These are phyloP conservation scores for Pseudotulostoma volvatum DNA, from an alignment of 495 filamentous ascomycete species.

Conservation along the genomic window DNA sequence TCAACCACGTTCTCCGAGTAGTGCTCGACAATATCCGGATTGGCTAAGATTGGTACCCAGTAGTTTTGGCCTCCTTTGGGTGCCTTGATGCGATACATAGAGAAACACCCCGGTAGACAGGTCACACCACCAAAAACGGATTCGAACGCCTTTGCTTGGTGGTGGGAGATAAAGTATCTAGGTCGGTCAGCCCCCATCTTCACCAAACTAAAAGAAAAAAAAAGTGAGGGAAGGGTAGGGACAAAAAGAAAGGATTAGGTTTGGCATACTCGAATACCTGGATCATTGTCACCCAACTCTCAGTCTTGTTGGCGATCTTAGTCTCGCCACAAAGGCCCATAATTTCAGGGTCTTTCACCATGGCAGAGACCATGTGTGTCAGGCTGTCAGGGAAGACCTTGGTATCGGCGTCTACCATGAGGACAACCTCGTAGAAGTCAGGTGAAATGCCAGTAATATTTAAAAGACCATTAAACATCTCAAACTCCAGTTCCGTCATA, in stretches of 20 bases:
- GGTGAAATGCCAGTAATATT: slow-evolving; percentile 95
- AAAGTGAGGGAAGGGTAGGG: background rate
- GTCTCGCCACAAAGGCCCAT: slow-evolving; percentile 99
- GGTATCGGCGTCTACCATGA: slow-evolving; percentile 99
- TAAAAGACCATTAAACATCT: slow-evolving; percentile 99
- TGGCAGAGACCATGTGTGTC: slow-evolving; percentile 96
- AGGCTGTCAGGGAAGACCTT: slow-evolving; percentile 97
- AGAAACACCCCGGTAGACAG: slow-evolving; percentile 97
- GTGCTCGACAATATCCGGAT: slow-evolving; percentile 96
- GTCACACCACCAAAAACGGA: slow-evolving; percentile 98
- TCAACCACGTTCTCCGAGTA: slow-evolving; percentile 99
- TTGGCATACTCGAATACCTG: slow-evolving; percentile 80
- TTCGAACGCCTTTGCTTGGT: slow-evolving; percentile 92
- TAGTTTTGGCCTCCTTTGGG: slow-evolving; percentile 98
- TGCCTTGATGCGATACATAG: slow-evolving; percentile 99
- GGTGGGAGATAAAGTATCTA: slow-evolving; percentile 92
- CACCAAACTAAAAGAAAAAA: too few relatives aligned
- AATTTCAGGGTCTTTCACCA: slow-evolving; percentile 98
- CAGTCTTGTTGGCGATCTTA: slow-evolving; percentile 96
- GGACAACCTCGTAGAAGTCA: slow-evolving; percentile 91
- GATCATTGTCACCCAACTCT: slow-evolving; percentile 92
- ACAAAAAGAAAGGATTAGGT: background rate
- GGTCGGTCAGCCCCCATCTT: too few relatives aligned
- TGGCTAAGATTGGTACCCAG: slow-evolving; percentile 97
- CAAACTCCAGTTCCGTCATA: slow-evolving; percentile 99